A percentile compares a stretch with the other conserved stretches of the same genome.
These are phyloP conservation scores for Trichoderma virens DNA, from an alignment of 495 filamentous ascomycete species.

Conservation along the genomic window DNA sequence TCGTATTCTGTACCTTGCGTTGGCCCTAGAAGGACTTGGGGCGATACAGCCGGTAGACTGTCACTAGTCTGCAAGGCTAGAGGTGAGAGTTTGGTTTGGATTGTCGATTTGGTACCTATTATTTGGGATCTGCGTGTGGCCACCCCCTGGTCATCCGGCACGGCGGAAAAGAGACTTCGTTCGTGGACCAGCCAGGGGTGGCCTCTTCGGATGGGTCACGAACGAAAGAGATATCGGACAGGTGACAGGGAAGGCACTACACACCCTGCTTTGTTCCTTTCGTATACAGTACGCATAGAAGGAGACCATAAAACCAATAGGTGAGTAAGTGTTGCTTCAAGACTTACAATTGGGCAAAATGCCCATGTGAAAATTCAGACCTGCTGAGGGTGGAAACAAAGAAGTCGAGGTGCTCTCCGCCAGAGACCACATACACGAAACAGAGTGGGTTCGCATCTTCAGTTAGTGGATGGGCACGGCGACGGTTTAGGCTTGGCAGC, in stretches of 20 bases:
- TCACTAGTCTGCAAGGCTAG: constrained; percentile 3
- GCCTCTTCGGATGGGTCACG: background rate
- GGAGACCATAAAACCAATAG: background rate
- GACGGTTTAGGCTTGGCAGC: background rate
- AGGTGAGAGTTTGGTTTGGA: background rate
- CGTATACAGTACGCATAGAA: too few relatives aligned
- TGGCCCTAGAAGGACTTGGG: background rate
- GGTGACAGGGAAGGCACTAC: background rate
- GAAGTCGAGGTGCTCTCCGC: background rate
- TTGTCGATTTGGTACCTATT: constrained; percentile 6
- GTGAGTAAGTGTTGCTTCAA: background rate
- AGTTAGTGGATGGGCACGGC: background rate
- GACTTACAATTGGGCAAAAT: background rate
- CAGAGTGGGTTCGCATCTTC: background rate
- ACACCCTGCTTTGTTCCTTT: background rate
- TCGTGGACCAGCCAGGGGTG: background rate
- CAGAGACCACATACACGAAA: constrained; percentile 4
- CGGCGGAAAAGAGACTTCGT: background rate
- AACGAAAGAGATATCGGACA: background rate
- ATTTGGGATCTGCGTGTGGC: background rate
- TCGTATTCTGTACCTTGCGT: constrained; percentile 9
- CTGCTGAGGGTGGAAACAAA: background rate
- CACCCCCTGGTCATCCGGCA: constrained; percentile 6
- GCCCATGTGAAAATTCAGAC: background rate
- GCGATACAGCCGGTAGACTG: background rate